Percentiles rank a stretch among this genome's conserved stretches.
Evolutionary conservation across 2,329 filamentous ascomycete species (phyloP).

Genomic region (Fusarium sp.): DNA sequence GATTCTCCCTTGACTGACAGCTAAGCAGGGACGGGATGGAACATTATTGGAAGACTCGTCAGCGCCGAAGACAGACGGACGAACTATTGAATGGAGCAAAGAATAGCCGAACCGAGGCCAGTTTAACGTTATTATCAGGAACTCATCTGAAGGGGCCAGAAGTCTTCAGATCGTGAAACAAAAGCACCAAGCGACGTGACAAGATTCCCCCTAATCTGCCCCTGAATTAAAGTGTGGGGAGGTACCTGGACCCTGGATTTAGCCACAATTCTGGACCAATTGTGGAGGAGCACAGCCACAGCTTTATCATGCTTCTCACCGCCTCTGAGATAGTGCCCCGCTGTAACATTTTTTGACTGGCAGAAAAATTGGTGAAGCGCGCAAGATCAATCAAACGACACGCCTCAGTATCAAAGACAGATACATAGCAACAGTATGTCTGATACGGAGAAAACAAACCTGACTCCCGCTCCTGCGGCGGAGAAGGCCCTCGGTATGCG

Average conservation of each 20-base stretch:
- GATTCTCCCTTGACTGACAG: conserved; percentile 24
- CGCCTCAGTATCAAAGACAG: conserved; percentile 1
- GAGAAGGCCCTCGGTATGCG: conserved; percentile 72
- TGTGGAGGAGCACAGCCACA: conserved; percentile 28
- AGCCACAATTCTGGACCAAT: conserved; percentile 30
- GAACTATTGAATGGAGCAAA: conserved; percentile 11
- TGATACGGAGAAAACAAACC: conserved; percentile 43
- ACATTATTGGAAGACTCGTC: conserved; percentile 19
- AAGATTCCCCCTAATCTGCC: conserved; percentile 36
- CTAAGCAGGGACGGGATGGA: conserved; percentile 18
- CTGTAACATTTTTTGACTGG: conserved; percentile 40
- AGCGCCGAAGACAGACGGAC: background rate
- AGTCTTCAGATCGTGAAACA: conserved; percentile 30
- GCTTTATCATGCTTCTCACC: conserved; percentile 16
- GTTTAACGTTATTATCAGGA: background rate
- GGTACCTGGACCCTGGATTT: conserved; percentile 33
- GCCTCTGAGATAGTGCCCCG: conserved; percentile 26
- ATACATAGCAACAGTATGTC: conserved; percentile 53
- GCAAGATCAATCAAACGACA: conserved; percentile 16
- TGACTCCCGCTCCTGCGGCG: conserved; percentile 48
- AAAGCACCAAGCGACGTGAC: conserved; percentile 28
- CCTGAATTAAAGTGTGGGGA: conserved; percentile 36
- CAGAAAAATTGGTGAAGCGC: conserved; percentile 42
- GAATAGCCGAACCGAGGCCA: background rate
- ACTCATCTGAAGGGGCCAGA: conserved; percentile 13